These are phyloP conservation scores for Saccharomycopsis vini DNA, from an alignment of 805 yeast species.

Conservation along the genomic window DNA sequence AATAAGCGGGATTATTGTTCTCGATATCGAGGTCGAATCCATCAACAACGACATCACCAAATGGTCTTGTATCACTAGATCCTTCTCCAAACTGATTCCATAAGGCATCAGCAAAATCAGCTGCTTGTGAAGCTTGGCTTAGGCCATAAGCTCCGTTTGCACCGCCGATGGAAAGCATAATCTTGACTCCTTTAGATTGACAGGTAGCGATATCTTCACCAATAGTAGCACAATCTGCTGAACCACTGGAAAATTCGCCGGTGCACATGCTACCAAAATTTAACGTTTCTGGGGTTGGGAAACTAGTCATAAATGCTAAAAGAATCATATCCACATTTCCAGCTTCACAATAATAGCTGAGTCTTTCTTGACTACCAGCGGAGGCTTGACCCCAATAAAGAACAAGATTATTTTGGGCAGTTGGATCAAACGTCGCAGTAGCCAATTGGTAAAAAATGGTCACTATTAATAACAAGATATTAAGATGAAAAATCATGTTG, in stretches of 20 bases:
- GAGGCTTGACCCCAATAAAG: slow-evolving; percentile 66
- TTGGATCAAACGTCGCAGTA: slow-evolving; percentile 24
- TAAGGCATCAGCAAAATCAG: slow-evolving; percentile 46
- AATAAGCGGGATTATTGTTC: slow-evolving; percentile 53
- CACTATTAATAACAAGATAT: too few relatives aligned
- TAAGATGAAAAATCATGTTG: too few relatives aligned
- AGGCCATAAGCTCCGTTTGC: slow-evolving; percentile 79
- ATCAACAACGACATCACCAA: slow-evolving; percentile 64
- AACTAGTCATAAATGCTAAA: slow-evolving; percentile 26
- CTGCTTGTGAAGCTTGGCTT: slow-evolving; percentile 71
- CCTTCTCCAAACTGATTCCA: slow-evolving; percentile 53
- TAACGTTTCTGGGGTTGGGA: slow-evolving; percentile 37
- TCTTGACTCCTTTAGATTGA: slow-evolving; percentile 67
- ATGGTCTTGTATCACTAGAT: slow-evolving; percentile 28
- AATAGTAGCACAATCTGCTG: slow-evolving; percentile 33
- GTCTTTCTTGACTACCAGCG: slow-evolving; percentile 37
- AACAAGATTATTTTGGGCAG: slow-evolving; percentile 40
- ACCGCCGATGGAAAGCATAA: slow-evolving; percentile 70
- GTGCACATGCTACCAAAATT: slow-evolving; percentile 38
- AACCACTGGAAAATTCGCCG: slow-evolving; percentile 22
- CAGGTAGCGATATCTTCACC: slow-evolving; percentile 68
- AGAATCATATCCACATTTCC: slow-evolving; percentile 38
- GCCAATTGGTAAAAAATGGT: too few relatives aligned
- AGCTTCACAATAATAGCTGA: slow-evolving; percentile 43
- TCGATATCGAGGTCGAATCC: slow-evolving; percentile 94